These are phyloP conservation scores for Cladosporium sp. DNA, from an alignment of 2,329 filamentous ascomycete genomes.

Conservation along the genomic window DNA sequence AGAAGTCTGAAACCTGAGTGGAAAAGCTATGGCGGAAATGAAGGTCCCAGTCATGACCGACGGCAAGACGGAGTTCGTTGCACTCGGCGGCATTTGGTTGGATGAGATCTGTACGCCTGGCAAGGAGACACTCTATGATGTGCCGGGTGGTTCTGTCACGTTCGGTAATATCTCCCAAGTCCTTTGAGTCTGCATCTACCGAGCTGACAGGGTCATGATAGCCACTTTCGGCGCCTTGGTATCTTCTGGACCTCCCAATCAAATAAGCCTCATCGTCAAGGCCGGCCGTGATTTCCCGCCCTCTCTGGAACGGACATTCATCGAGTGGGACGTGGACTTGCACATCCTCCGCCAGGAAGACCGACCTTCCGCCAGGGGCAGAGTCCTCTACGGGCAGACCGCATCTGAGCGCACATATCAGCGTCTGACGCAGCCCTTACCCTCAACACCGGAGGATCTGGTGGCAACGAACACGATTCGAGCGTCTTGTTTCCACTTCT, in stretches of 20 bases:
- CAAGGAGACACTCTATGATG: constrained; percentile 14
- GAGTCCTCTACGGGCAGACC: constrained; percentile 20
- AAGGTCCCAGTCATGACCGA: too few relatives aligned
- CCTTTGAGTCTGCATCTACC: background rate
- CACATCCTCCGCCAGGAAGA: constrained; percentile 13
- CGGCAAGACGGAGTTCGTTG: constrained; percentile 10
- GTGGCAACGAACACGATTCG: constrained; percentile 5
- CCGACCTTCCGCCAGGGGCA: constrained; percentile 21
- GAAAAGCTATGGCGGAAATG: too few relatives aligned
- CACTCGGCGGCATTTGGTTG: constrained; percentile 27
- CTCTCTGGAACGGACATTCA: constrained; percentile 16
- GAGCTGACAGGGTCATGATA: constrained; percentile 11
- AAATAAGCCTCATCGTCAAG: constrained; percentile 20
- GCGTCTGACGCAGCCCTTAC: constrained; percentile 22
- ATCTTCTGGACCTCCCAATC: constrained; percentile 7
- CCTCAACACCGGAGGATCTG: constrained; percentile 17
- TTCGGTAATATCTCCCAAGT: constrained; percentile 11
- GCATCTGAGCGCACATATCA: constrained; percentile 16
- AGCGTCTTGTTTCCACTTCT: constrained; percentile 23
- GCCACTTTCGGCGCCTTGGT: constrained; percentile 24
- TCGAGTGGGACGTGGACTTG: constrained; percentile 20
- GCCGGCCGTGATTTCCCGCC: constrained; percentile 23
- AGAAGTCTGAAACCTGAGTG: too few relatives aligned
- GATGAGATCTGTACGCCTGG: constrained; percentile 24
- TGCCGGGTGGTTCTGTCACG: constrained; percentile 24